phyloP scores from a whole-genome alignment of 306 rosid species.

The Gynostemma pentaphyllum region DNA sequence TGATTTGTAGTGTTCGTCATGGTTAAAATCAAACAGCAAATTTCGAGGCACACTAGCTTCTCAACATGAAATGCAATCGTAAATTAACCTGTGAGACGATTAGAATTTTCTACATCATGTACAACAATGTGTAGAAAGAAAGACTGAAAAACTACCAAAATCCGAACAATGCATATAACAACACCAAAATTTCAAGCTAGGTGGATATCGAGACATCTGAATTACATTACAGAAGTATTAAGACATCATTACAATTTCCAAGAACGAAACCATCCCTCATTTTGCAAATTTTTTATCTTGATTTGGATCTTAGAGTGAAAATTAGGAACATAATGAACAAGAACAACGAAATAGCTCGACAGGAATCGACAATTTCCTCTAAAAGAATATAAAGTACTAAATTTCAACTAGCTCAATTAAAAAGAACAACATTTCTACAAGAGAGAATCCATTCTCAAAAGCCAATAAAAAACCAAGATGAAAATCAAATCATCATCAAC shows the following conservation, averaged over 20 bases:
- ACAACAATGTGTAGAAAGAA: not conserved
- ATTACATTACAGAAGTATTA: too few relatives aligned
- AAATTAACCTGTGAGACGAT: conserved; percentile 6
- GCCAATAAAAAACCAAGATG: not conserved
- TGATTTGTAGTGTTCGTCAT: not conserved
- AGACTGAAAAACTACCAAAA: not conserved
- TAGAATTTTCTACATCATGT: not conserved
- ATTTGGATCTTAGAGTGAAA: not conserved
- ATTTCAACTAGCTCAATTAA: not conserved
- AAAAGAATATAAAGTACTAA: not conserved
- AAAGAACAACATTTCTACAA: not conserved
- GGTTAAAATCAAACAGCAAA: not conserved
- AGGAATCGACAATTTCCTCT: not conserved
- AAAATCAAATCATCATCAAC: too few relatives aligned
- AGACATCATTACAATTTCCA: too few relatives aligned
- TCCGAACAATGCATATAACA: not conserved
- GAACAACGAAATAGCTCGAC: not conserved
- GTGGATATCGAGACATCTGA: too few relatives aligned
- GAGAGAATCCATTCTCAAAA: not conserved
- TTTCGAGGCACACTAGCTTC: not conserved
- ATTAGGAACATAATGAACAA: not conserved
- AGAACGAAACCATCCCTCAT: not conserved
- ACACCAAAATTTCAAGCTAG: not conserved
- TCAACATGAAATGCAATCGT: not conserved
- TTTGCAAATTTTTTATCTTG: not conserved